A percentile compares a stretch with the other conserved stretches of the same genome.
phyloP scores from a whole-genome alignment of 768 basidiomycete species.

The Chlorophyllum brunneum region DNA sequence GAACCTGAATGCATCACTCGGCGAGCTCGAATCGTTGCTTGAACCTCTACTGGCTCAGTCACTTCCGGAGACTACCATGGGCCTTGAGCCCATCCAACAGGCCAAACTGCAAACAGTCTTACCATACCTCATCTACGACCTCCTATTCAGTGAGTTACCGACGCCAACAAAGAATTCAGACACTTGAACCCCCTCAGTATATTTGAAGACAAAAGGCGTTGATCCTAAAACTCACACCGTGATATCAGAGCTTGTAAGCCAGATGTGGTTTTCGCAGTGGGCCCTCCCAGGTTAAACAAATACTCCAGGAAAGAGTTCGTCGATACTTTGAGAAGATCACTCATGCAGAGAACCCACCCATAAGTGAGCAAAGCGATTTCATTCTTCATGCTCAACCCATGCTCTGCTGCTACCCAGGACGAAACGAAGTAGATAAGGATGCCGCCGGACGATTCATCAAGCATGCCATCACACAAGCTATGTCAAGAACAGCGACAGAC shows the following conservation, averaged over 20 bases:
- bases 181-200: constrained; percentile 44
- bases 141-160: constrained; percentile 73
- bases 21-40: constrained; percentile 63
- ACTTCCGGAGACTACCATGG: constrained; percentile 60
- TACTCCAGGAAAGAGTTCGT: constrained; percentile 61
- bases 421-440: constrained; percentile 63
- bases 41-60: constrained; percentile 65
- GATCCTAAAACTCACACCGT: constrained; percentile 80
- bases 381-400: background rate
- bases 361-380: constrained; percentile 36
- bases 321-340: constrained; percentile 84
- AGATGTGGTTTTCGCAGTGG: background rate
- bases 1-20: constrained; percentile 53
- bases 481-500: constrained; percentile 30
- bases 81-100: constrained; percentile 70
- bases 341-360: constrained; percentile 63
- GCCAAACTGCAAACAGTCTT: constrained; percentile 77
- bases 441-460: constrained; percentile 84
- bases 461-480: constrained; percentile 69
- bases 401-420: constrained; percentile 25
- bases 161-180: background rate
- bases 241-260: constrained; percentile 61
- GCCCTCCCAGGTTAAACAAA: background rate
- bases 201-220: constrained; percentile 74
- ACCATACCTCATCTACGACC: constrained; percentile 82